Evolutionary conservation across 192 early-diverging fungal genomes (phyloP), one percentile per base, ranked within the genome.

Genomic region (Coemansia sp.): DNA sequence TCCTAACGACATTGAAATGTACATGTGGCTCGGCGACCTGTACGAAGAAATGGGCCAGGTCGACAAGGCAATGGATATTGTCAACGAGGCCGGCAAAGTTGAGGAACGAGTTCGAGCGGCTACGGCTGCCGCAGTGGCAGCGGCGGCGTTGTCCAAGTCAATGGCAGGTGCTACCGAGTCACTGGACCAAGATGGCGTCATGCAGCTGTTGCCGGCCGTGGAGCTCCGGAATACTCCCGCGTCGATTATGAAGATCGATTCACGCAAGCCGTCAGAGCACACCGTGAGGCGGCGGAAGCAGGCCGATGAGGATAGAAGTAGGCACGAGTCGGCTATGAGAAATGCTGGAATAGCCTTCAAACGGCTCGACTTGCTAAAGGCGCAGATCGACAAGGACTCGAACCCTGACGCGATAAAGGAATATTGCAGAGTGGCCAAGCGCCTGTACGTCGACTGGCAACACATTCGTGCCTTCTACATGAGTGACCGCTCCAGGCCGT

Each of bases 41-140:
- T 90, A 88, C 67, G 85, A 90, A 45, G 88, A 90, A 41, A 63
- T 85, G 40, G 90, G 89, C 32, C 58, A 74, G 8, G 59, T 65
- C 7, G 70, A 73, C 19, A 34, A 67, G 64, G 84, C 84, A 15
- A 75, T 70, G 60, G 45, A 65, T 10, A 74, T 76, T 69, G 62
- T 85, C 51, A 75, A 61, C n/a, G 40, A 24, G 0, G 84, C 76
- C 27, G 79, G 82, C 46, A 68, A 78, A 66, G 58, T 22, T 8
- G 29, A 39, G 24, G 69, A 75, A 3, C 39, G 4, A n/a, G 27
- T 12, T 44, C 50, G 22, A 5, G 22, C 20, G 40, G 27, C 64
- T 12, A 34, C 17, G 27, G 62, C 46, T 27, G 44, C 60, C 11
- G 40, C 71, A 8, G 71, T 38, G 0, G 32, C 50, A 22, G 44